A percentile compares a stretch with the other conserved stretches of the same genome.
Conservation (phyloP, 306 rosid genomes). For the Rosa multiflora region DNA sequence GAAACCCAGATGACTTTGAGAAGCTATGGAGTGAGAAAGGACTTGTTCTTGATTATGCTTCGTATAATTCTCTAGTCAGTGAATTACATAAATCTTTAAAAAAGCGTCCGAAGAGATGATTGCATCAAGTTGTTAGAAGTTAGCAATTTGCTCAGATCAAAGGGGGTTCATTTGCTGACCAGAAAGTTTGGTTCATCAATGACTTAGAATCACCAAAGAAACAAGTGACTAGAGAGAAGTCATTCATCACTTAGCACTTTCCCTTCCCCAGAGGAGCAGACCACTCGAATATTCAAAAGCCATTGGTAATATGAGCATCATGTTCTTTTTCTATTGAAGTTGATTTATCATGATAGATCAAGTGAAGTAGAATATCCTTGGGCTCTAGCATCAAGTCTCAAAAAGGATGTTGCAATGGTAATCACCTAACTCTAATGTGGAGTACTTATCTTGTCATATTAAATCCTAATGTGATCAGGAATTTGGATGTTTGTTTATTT, state of each 20-base stretch:
- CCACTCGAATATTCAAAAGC: not conserved
- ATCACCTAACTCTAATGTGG: not conserved
- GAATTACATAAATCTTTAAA: conserved; percentile 43
- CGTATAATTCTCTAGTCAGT: conserved; percentile 57
- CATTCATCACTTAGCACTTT: not conserved
- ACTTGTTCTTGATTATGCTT: conserved; percentile 66
- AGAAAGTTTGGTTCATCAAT: not conserved
- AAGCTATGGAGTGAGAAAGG: conserved; percentile 61
- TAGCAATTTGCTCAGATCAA: not conserved
- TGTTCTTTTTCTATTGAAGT: not conserved
- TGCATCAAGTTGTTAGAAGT: conserved; percentile 10
- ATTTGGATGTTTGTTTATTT: not conserved
- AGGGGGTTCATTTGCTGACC: not conserved
- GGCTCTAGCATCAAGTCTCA: not conserved
- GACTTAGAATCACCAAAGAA: not conserved
- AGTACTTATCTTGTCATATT: not conserved
- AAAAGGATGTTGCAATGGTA: not conserved
- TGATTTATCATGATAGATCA: not conserved
- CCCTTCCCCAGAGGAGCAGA: not conserved
- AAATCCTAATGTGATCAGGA: not conserved
- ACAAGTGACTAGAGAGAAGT: not conserved
- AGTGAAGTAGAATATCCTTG: not conserved
- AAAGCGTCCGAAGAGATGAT: conserved; percentile 50
- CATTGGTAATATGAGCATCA: not conserved
- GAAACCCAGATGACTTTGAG: conserved; percentile 40